Base-by-base conservation (phyloP, 805 yeast genomes). In the Wickerhamiella vanderwaltii region DNA sequence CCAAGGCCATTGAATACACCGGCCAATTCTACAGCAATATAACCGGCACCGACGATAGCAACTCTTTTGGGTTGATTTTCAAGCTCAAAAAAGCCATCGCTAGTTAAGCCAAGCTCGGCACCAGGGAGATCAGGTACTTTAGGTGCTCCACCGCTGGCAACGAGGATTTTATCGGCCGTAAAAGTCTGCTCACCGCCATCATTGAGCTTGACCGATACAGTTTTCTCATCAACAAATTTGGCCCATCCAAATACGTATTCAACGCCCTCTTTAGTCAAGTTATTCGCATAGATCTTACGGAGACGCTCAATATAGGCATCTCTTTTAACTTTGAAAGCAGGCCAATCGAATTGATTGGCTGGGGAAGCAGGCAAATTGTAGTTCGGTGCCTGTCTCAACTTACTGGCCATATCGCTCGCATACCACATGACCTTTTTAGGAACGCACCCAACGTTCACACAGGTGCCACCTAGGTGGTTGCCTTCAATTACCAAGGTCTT, bases 361-460 rank as follows among this genome's bases (percentile, higher is more conserved):
- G 71, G 64, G 44, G 72, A 74, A 35, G 74, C 75, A 41, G 65
- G 70, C 50, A 91, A 79, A 0, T 95, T 95, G 58, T 88, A 91
- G 48, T 80, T 84, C 50, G 72, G 66, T 46, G 94, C 94, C 36
- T 83, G 79, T 32, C 68, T 64, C 46, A 81, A 66, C 56, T 76
- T 78, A 48, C 73, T 72, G 15, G 96, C 96, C 60, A 84, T 63
- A 53, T 87, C 95, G 23, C 91, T 77, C 9, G 96, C 95, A 53
- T 87, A 79, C 98, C 98, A 91, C 96, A 91, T 87, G 35, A 91
- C 85, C 61, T 91, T 91, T 69, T 91, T 91, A 36, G 99, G 99
- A 37, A 91, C 98, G 70, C 99, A 91, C 16, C 99, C 99, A 33
- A 88, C 97, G 60, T 91, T 91, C 48, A 91, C 99, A 72, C 99